Conservation (phyloP, 306 rosid genomes). For the Dalbergia cochinchinensis region DNA sequence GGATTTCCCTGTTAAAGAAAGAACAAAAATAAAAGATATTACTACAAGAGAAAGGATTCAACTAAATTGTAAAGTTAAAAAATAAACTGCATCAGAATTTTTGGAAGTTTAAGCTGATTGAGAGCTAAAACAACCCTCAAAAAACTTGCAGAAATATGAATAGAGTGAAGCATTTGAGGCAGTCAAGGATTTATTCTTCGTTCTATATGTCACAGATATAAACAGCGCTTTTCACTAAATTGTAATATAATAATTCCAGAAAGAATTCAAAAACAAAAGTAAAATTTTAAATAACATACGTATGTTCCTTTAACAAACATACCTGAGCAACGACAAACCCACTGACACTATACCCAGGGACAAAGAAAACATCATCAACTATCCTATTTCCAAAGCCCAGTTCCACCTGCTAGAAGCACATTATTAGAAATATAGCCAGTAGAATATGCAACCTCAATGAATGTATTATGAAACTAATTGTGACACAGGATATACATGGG, state of each 20-base stretch:
- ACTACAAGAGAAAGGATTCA: conserved; percentile 34
- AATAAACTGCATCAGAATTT: conserved; percentile 22
- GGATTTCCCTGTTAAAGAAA: conserved; percentile 84
- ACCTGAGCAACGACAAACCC: conserved; percentile 99
- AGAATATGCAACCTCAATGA: conserved; percentile 35
- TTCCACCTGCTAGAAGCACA: conserved; percentile 74
- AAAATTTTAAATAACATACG: conserved; percentile 8
- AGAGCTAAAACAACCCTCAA: conserved; percentile 41
- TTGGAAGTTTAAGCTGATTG: conserved; percentile 29
- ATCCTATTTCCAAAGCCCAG: conserved; percentile 83
- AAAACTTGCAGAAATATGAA: conserved; percentile 17
- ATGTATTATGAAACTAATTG: conserved; percentile 26
- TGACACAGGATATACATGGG: conserved; percentile 26
- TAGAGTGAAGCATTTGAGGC: conserved; percentile 28
- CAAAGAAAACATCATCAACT: conserved; percentile 76
- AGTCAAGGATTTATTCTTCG: conserved; percentile 44
- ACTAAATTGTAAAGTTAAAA: conserved; percentile 8
- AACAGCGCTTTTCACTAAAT: conserved; percentile 20
- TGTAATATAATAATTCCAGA: conserved; percentile 12
- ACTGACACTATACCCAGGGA: conserved; percentile 81
- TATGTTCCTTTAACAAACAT: conserved; percentile 39
- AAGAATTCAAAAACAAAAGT: conserved; percentile 16
- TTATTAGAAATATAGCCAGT: conserved; percentile 36
- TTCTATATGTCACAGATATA: conserved; percentile 14
- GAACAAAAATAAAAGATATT: conserved; percentile 33